These are phyloP conservation scores for Aspergillus hancockii DNA, from an alignment of 495 filamentous ascomycete species.

Conservation along the genomic window DNA sequence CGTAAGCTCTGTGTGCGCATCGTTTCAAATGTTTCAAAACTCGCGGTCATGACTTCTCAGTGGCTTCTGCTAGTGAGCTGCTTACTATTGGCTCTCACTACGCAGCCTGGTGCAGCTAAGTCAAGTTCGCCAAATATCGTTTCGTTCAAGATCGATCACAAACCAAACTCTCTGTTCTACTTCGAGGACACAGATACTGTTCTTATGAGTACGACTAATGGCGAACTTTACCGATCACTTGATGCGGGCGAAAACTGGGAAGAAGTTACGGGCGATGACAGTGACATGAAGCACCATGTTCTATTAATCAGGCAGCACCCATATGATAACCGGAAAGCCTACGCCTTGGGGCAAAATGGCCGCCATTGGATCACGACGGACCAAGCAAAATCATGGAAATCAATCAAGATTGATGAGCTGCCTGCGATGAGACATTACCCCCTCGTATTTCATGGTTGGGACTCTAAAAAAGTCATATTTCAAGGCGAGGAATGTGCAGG, in stretches of 20 bases:
- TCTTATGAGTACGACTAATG: constrained; percentile 57
- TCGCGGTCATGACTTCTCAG: constrained; percentile 41
- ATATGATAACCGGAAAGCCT: constrained; percentile 74
- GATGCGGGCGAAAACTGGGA: constrained; percentile 80
- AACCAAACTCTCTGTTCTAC: constrained; percentile 71
- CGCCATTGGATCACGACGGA: constrained; percentile 80
- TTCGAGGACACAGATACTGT: constrained; percentile 84
- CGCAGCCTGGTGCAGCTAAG: constrained; percentile 40
- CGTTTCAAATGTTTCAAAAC: constrained; percentile 36
- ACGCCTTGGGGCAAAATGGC: constrained; percentile 64
- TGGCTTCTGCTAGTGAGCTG: constrained; percentile 42
- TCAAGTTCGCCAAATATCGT: constrained; percentile 50
- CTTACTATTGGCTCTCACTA: constrained; percentile 35
- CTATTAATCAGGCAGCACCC: constrained; percentile 68
- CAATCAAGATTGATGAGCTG: constrained; percentile 60
- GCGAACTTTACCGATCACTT: constrained; percentile 67
- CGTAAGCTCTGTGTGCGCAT: not conserved
- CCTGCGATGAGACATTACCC: constrained; percentile 44
- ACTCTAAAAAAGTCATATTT: constrained; percentile 81
- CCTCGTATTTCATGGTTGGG: constrained; percentile 76
- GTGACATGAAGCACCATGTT: constrained; percentile 53
- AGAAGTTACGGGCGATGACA: constrained; percentile 59
- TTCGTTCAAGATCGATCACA: constrained; percentile 58
- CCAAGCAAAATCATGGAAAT: constrained; percentile 74
- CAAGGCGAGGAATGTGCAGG: constrained; percentile 65